Evolutionary conservation across 176 grass and related monocot species (phyloP), one percentile per base, ranked within the genome.

Genomic region (Olyra latifolia): DNA sequence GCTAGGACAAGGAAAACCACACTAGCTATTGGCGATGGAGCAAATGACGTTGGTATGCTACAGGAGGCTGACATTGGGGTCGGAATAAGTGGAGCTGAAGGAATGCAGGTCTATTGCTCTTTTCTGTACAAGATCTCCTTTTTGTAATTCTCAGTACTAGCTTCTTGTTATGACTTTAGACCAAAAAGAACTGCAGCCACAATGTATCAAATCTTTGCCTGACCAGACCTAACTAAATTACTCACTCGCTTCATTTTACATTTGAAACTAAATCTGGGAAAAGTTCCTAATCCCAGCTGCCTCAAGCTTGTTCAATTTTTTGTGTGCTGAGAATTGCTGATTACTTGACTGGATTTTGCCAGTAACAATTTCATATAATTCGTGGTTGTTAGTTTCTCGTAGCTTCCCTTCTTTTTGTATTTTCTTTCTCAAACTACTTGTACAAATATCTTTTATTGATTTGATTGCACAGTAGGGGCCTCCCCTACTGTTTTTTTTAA

Each of bases 11-110:
- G 40, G 78, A 97, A 92, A 85, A 93, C 91, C 46, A 97, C 91
- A 59, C 74, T 97, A 46, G 94, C 86, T 64, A 97, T 97, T 72
- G 95, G 95, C 7, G 95, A 97, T 74, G 95, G 94, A 69, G 94
- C 95, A 70, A 97, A 97, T 74, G 95, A 97, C 58, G 95, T 97
- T 8, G 95, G 89, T 67, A 97, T 97, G 95, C 95, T 97, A 74
- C 95, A 94, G 66, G 95, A 97, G 91, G 95, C 95, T 80, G 95
- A 94, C 64, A 94, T 97, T 72, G 95, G 95, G 62, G 85, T 94
- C 53, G 95, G 95, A 65, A 97, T 97, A 83, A 97, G 95, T 72
- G 95, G 91, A 13, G 95, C 95, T 69, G 95, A 97, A 88, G 95
- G 95, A 76, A 97, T 97, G 95, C 95, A 97, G 92, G 95, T 97